phyloP scores from a whole-genome alignment of 2,329 filamentous ascomycete species.

The Aspergillus nomiae region DNA sequence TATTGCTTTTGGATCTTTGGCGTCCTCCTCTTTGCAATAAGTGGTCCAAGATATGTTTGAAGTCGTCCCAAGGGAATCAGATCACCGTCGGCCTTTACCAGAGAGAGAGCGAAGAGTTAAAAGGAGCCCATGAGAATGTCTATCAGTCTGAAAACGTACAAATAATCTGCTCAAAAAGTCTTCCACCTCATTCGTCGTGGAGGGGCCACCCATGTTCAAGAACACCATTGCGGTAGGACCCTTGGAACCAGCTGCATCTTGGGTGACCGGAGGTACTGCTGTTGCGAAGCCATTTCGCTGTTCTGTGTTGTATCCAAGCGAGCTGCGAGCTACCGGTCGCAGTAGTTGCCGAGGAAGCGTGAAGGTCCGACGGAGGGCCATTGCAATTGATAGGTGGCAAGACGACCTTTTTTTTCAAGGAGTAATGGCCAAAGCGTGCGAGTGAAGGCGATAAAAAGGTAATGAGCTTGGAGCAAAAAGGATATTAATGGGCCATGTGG shows the following conservation, averaged over 20 bases:
- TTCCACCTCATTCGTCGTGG: constrained; percentile 82
- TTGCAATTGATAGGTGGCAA: constrained; percentile 19
- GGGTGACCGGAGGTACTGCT: constrained; percentile 74
- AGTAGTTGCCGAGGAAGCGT: constrained; percentile 33
- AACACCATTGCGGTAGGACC: constrained; percentile 98
- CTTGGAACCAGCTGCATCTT: constrained; percentile 68
- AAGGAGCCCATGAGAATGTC: background rate
- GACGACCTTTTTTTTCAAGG: background rate
- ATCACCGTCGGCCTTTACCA: constrained; percentile 77
- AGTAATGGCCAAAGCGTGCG: background rate
- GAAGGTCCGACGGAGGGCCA: constrained; percentile 46
- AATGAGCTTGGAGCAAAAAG: background rate
- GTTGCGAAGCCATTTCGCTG: constrained; percentile 55
- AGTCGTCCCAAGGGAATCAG: constrained; percentile 92
- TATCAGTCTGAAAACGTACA: constrained; percentile 55
- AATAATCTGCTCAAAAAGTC: constrained; percentile 90
- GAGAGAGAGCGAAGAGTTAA: constrained; percentile 12
- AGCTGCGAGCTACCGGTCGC: constrained; percentile 25
- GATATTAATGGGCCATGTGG: background rate
- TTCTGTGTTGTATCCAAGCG: constrained; percentile 23
- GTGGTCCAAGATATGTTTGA: constrained; percentile 84
- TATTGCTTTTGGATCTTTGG: constrained; percentile 98
- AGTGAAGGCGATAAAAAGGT: background rate
- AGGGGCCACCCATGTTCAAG: constrained; percentile 97
- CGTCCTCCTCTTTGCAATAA: constrained; percentile 83